Base-by-base conservation (phyloP, 2,329 filamentous ascomycete genomes). In the Myriosclerotinia curreyana region DNA sequence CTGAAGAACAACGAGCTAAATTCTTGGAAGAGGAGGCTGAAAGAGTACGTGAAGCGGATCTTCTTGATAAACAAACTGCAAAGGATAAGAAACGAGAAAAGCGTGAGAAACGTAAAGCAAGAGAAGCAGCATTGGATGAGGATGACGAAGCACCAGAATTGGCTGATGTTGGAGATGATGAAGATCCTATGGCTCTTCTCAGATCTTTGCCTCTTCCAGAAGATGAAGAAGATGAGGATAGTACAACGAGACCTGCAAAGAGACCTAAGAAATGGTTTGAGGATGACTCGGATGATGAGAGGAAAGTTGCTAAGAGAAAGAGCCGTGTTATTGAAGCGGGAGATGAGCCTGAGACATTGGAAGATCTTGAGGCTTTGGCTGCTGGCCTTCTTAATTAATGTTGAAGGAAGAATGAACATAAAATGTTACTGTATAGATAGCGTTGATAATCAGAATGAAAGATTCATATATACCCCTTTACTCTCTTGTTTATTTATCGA, bases 251-350 rank as follows among this genome's bases (percentile, higher is more conserved):
- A 56, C 80, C 82, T 22, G 78, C 76, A 71, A 90, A 89, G 81
- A 87, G 84, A 76, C 79, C 83, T 66, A 91, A 89, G 84, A 92
- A 92, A 77, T 91, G 88, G 88, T 92, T 92, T 78, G 81, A 92
- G 75, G 83, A 87, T 66, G 86, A 87, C 66, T 83, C 82, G 2
- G 82, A 81, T 62, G 76, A 78, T 58, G 77, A 79, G 61, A 74
- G 70, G 59, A 76, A 75, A 71, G 75, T 74, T 70, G 78, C 76
- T 69, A 79, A 77, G 73, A 78, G 79, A 74, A 81, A 79, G 72
- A 73, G 75, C 64, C 82, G 81, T 77, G 82, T 86, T 54, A 81
- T 88, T 72, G 83, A 84, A 77, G 81, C 85, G 70, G 81, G 81
- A 17, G 82, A 86, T 60, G 87, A 91, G 78, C 90, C 89, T 15